Percentiles rank a stretch among this genome's conserved stretches.
Evolutionary conservation across 495 filamentous ascomycete species (phyloP).

Genomic region (Usnea hakonensis): DNA sequence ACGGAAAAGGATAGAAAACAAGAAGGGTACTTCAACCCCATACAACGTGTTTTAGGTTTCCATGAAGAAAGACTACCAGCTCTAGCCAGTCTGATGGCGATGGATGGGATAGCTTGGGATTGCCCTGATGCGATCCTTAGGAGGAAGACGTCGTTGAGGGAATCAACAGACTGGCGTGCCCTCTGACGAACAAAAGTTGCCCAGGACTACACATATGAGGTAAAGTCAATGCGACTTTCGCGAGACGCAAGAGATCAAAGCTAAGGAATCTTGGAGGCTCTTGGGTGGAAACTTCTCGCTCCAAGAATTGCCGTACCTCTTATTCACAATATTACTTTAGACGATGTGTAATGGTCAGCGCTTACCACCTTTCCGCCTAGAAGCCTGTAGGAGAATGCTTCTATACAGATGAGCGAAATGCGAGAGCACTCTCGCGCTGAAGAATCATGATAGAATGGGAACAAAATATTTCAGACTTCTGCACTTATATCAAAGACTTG

Average conservation of each 20-base stretch:
- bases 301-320: conserved; percentile 33
- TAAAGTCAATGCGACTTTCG: conserved; percentile 28
- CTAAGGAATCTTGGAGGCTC: conserved; percentile 10
- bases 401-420: conserved; percentile 70
- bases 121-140: conserved; percentile 43
- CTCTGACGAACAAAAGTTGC: conserved; percentile 40
- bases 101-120: conserved; percentile 69
- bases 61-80: conserved; percentile 40
- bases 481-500: too few species aligned
- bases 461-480: too few species aligned
- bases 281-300: conserved; percentile 25
- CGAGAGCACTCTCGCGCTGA: conserved; percentile 41
- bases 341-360: conserved; percentile 62
- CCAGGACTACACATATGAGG: conserved; percentile 49
- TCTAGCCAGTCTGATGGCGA: conserved; percentile 54
- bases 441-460: neutral
- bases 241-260: neutral
- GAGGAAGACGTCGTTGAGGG: conserved; percentile 41
- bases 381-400: conserved; percentile 61
- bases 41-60: conserved; percentile 12
- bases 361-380: conserved; percentile 57
- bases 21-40: neutral
- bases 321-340: conserved; percentile 36
- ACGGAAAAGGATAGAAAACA: neutral
- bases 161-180: conserved; percentile 28